Percentiles rank a stretch among this genome's conserved stretches.
phyloP scores from a whole-genome alignment of 2,329 filamentous ascomycete genomes.

The Chaetomiaceae sp. region DNA sequence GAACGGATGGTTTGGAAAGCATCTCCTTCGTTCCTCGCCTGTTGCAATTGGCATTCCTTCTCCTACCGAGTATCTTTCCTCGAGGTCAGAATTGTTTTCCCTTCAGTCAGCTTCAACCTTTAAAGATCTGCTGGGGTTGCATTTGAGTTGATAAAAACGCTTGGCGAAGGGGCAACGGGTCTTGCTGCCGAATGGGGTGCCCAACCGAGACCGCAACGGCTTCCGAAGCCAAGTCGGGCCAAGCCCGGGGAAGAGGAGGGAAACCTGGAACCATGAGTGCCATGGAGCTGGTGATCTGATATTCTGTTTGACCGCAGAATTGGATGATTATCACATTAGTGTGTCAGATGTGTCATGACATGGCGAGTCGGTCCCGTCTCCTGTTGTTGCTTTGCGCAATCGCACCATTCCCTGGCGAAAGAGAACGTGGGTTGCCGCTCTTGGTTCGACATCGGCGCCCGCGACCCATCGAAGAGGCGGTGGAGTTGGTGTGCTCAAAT shows the following conservation, averaged over 20 bases:
- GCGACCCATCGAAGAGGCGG: conserved; percentile 9
- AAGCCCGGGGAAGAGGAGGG: conserved; percentile 3
- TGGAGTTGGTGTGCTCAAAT: conserved; percentile 3
- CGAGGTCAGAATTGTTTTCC: not conserved
- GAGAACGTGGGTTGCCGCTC: not conserved
- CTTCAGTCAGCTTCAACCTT: too few species aligned
- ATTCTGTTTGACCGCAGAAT: not conserved
- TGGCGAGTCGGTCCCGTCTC: too few species aligned
- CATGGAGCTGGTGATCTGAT: conserved; percentile 13
- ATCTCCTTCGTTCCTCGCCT: not conserved
- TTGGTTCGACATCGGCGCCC: not conserved
- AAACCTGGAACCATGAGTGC: too few species aligned
- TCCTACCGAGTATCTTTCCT: not conserved
- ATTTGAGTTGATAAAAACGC: conserved; percentile 26
- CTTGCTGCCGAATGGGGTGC: conserved; percentile 13
- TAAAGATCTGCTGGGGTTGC: not conserved
- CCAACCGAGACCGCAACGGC: conserved; percentile 9
- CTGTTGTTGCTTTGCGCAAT: too few species aligned
- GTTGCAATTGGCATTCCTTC: too few species aligned
- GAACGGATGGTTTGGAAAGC: not conserved
- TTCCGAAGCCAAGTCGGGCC: not conserved
- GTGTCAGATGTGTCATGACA: not conserved
- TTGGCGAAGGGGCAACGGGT: conserved; percentile 19
- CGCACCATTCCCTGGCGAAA: not conserved
- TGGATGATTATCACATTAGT: not conserved